Base-by-base conservation (phyloP, 2,329 filamentous ascomycete species). In the Aspergillus floridensis region DNA sequence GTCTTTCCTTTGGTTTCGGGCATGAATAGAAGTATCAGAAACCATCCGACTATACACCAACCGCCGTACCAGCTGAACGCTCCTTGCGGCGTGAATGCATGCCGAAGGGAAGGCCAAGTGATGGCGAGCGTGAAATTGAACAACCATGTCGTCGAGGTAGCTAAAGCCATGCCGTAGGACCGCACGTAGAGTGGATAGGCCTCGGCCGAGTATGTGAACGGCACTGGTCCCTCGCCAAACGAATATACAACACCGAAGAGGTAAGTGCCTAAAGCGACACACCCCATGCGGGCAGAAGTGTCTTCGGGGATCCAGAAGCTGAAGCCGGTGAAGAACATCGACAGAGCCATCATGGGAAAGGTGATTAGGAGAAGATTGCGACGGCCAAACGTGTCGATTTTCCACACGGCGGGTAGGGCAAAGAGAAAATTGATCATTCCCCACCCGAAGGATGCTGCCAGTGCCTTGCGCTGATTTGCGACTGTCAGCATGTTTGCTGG, bases 371-470 rank as follows among this genome's bases (percentile, higher is more conserved):
- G 79, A 7, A 89, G 76, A 63, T 86, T 86, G 21, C 87, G 80
- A 3, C 88, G 82, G 6, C 87, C 88, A 59, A 87, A 89, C 0
- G 83, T 88, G 67, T 90, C 87, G 63, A 89, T 89, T 5, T 86
- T 88, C 69, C 84, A 87, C 50, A 88, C 75, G 3, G 85, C 86
- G 0, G 85, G 85, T 12, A 87, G 76, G 16, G 86, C 85, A 62
- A 88, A 88, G 38, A 88, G 70, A 76, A 84, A 88, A 69, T 89
- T 88, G 67, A 88, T 81, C 53, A 87, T 76, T 0, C 86, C 85
- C 49, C 86, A 80, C 3, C 85, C 85, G 4, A 88, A 77, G 1
- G 84, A 87, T 2, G 84, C 84, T 11, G 77, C 74, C 1, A 88
- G 77, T 0, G 86, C 84, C 5, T 74, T 73, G 2, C 80, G 75